Evolutionary conservation across 2,329 filamentous ascomycete genomes (phyloP).

Genomic region (Dryadomyces sulphureus): DNA sequence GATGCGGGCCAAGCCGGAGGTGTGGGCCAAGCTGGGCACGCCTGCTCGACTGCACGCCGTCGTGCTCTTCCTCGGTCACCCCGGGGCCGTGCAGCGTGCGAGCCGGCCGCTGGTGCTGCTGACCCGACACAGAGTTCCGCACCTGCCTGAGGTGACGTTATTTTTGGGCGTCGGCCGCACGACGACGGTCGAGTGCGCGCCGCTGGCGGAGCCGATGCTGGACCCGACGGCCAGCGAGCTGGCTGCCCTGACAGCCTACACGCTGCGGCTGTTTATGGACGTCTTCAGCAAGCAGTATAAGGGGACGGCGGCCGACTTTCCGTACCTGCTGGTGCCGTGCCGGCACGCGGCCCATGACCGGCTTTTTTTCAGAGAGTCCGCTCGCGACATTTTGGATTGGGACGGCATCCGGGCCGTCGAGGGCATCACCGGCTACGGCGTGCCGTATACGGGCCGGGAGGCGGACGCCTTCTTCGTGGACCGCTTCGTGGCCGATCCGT

Average conservation of each 20-base stretch:
- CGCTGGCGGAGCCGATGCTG: constrained; percentile 29
- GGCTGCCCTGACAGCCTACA: constrained; percentile 51
- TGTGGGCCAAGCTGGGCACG: constrained; percentile 45
- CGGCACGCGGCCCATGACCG: too few relatives aligned
- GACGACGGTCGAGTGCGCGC: constrained; percentile 39
- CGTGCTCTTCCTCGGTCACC: constrained; percentile 41
- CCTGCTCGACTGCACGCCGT: constrained; percentile 45
- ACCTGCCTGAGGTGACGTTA: constrained; percentile 52
- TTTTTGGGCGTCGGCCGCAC: constrained; percentile 52
- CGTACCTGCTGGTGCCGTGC: constrained; percentile 69
- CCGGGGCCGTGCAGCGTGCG: constrained; percentile 37
- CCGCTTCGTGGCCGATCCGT: constrained; percentile 42
- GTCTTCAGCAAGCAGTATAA: constrained; percentile 82
- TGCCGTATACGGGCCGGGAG: constrained; percentile 24
- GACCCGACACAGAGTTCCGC: constrained; percentile 49
- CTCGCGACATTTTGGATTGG: constrained; percentile 43
- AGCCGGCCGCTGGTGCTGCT: constrained; percentile 56
- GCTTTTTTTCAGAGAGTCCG: too few relatives aligned
- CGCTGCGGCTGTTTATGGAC: constrained; percentile 61
- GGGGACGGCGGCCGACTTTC: constrained; percentile 44
- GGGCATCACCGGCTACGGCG: constrained; percentile 1
- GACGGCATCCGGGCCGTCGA: constrained; percentile 12
- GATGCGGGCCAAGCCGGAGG: constrained; percentile 63
- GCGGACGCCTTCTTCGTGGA: constrained; percentile 34
- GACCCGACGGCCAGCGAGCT: constrained; percentile 27